Percentiles rank a stretch among this genome's conserved stretches.
phyloP scores from a whole-genome alignment of 2,329 filamentous ascomycete genomes.

The Aaosphaeria arxii region DNA sequence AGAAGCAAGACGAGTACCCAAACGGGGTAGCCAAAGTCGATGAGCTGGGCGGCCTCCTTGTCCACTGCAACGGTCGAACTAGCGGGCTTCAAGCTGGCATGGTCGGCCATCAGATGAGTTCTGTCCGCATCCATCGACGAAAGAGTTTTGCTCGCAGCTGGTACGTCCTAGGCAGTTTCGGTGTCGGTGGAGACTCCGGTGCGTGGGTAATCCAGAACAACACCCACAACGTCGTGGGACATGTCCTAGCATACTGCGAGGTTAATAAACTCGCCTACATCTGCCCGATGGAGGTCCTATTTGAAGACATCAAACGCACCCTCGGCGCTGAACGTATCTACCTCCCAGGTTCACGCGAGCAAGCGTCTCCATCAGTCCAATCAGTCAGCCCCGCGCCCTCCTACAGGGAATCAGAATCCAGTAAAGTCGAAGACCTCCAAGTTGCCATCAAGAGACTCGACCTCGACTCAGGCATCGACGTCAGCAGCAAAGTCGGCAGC shows the following conservation, averaged over 20 bases:
- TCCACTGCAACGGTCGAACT: slow-evolving; percentile 86
- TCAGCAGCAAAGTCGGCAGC: no score
- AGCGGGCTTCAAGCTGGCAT: slow-evolving; percentile 77
- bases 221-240: slow-evolving; percentile 78
- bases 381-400: no score
- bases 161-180: slow-evolving; percentile 59
- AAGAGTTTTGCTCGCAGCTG: slow-evolving; percentile 73
- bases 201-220: slow-evolving; percentile 87
- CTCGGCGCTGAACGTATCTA: slow-evolving; percentile 68
- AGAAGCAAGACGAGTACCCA: slow-evolving; percentile 47
- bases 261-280: slow-evolving; percentile 84
- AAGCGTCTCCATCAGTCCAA: slow-evolving; percentile 1
- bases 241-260: slow-evolving; percentile 84
- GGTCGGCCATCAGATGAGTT: slow-evolving; percentile 73
- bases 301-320: slow-evolving; percentile 80
- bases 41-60: slow-evolving; percentile 69
- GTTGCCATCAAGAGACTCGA: no score
- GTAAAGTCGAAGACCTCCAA: no score
- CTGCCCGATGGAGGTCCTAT: slow-evolving; percentile 87
- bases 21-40: slow-evolving; percentile 58
- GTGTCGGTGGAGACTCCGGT: slow-evolving; percentile 83
- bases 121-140: slow-evolving; percentile 84
- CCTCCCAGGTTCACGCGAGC: slow-evolving; percentile 58
- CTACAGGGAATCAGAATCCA: no score
- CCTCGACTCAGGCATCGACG: no score